Evolutionary conservation across 148 eudicot genomes (phyloP).

Genomic region (Euryodendron excelsum): DNA sequence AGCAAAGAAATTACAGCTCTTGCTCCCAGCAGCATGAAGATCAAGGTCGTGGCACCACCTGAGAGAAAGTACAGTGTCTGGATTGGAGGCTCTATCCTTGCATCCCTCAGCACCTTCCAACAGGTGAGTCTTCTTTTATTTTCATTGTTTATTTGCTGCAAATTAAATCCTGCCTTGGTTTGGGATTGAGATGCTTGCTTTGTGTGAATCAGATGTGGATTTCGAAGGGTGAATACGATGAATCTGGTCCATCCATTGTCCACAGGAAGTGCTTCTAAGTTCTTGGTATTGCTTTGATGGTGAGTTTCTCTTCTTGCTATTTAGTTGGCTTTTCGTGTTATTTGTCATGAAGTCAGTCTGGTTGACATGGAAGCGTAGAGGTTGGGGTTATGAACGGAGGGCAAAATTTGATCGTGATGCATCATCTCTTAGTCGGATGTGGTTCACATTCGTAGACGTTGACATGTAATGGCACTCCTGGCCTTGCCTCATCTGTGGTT

Average conservation of each 20-base stretch:
- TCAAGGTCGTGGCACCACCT: constrained; percentile 49
- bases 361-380: constrained; percentile 9
- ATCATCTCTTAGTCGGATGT: background rate
- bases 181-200: background rate
- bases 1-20: constrained; percentile 38
- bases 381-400: constrained; percentile 13
- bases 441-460: constrained; percentile 11
- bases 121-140: constrained; percentile 15
- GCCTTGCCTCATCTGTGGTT: constrained; percentile 5
- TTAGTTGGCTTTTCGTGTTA: constrained; percentile 18
- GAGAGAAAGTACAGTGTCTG: constrained; percentile 47
- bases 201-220: constrained; percentile 31
- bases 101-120: constrained; percentile 42
- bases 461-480: constrained; percentile 7
- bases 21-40: constrained; percentile 42
- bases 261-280: constrained; percentile 40
- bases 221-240: constrained; percentile 32
- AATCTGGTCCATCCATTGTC: constrained; percentile 40
- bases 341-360: constrained; percentile 17
- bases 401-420: constrained; percentile 6
- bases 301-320: constrained; percentile 10
- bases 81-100: constrained; percentile 45
- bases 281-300: constrained; percentile 15
- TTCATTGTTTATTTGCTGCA: background rate
- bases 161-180: background rate